Conservation (phyloP, 495 filamentous ascomycete genomes). For the Alectoria sarmentosa region DNA sequence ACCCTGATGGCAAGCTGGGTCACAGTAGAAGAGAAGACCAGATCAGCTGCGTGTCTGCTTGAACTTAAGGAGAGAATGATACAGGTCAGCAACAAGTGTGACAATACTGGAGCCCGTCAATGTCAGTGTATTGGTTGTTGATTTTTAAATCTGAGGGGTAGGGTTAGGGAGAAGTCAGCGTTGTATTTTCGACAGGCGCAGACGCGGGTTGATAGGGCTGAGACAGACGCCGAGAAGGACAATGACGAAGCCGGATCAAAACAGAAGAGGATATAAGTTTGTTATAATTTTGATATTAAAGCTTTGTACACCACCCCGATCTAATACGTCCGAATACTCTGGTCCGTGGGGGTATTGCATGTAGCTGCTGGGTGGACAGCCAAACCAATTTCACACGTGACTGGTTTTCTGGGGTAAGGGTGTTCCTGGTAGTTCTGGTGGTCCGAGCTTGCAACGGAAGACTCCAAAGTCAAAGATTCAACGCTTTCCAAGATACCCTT, state of each 20-base stretch:
- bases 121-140: constrained; percentile 3
- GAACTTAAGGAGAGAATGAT: neutral
- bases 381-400: neutral
- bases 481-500: too few relatives aligned
- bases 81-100: neutral
- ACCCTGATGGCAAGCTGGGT: neutral
- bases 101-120: neutral
- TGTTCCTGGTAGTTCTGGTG: neutral
- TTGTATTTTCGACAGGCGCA: constrained; percentile 16
- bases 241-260: neutral
- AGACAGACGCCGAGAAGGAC: neutral
- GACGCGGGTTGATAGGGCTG: constrained; percentile 14
- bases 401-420: neutral
- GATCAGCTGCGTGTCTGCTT: neutral
- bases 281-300: neutral
- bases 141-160: constrained; percentile 19
- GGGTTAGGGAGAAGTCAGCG: constrained; percentile 16
- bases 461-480: neutral
- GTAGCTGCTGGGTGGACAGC: neutral
- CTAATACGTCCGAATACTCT: neutral
- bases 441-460: constrained; percentile 1
- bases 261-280: neutral
- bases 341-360: neutral
- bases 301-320: neutral
- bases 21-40: neutral